These are phyloP conservation scores for Neocallimastix lanati DNA, from an alignment of 192 early-diverging fungal genomes.

Conservation along the genomic window DNA sequence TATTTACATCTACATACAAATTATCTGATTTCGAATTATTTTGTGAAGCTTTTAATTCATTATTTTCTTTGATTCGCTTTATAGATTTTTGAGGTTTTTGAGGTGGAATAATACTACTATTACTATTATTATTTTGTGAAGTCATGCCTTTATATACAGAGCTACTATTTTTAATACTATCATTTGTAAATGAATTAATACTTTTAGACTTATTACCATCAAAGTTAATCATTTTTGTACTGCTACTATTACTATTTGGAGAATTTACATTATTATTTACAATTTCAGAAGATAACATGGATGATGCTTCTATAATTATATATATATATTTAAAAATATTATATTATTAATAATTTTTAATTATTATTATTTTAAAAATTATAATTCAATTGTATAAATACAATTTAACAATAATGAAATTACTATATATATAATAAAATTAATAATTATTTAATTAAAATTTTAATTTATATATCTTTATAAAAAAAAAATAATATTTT, in stretches of 20 bases:
- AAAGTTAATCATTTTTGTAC: not conserved
- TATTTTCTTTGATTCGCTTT: not conserved
- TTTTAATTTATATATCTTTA: too few relatives aligned
- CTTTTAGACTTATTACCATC: not conserved
- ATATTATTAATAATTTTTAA: too few relatives aligned
- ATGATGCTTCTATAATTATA: not conserved
- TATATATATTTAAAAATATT: too few relatives aligned
- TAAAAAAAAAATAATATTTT: too few relatives aligned
- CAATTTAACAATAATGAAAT: too few relatives aligned
- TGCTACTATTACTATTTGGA: not conserved
- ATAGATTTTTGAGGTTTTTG: not conserved
- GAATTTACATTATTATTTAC: not conserved
- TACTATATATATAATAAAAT: too few relatives aligned
- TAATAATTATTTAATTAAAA: too few relatives aligned
- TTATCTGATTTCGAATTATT: not conserved
- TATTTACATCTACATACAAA: not conserved
- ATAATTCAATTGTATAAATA: too few relatives aligned
- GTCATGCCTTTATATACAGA: not conserved
- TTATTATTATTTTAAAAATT: too few relatives aligned
- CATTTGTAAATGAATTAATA: not conserved
- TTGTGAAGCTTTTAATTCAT: not conserved
- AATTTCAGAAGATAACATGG: not conserved
- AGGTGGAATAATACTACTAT: not conserved
- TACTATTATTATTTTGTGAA: not conserved
- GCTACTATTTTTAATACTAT: not conserved